Evolutionary conservation across 208 protist species (phyloP).

Genomic region (Leishmania amazonensis): DNA sequence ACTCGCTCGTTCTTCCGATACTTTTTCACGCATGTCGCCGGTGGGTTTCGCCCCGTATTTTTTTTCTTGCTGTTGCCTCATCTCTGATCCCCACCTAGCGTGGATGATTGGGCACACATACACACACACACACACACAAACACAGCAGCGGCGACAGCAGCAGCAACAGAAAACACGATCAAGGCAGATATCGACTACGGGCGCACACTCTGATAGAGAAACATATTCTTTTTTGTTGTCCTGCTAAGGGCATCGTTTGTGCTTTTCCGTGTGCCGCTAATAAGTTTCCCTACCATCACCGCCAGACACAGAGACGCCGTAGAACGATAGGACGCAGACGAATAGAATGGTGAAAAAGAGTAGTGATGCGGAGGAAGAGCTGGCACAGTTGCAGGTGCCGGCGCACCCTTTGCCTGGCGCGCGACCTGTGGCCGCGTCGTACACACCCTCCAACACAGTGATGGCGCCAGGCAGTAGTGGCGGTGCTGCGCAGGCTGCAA

Average conservation of each 20-base stretch:
- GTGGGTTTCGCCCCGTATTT: not conserved
- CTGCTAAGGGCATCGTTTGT: not conserved
- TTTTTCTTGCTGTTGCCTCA: not conserved
- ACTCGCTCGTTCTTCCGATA: not conserved
- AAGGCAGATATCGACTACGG: not conserved
- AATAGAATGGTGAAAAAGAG: slow-evolving; percentile 10
- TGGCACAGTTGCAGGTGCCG: slow-evolving; percentile 15
- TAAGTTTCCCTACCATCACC: not conserved
- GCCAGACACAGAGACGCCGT: not conserved
- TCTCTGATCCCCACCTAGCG: not conserved
- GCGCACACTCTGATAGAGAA: not conserved
- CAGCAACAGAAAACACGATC: not conserved
- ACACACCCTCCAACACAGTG: not conserved
- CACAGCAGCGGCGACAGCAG: too few relatives aligned
- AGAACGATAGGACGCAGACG: not conserved
- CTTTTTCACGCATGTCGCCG: not conserved
- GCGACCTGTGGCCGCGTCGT: not conserved
- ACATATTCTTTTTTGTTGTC: not conserved
- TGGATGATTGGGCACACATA: not conserved
- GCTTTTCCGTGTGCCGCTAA: not conserved
- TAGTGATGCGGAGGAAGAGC: not conserved
- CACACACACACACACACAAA: not conserved
- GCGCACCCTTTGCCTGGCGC: slow-evolving; percentile 9
- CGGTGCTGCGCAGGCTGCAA: not conserved
- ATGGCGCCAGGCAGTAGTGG: not conserved